Evolutionary conservation across 495 filamentous ascomycete species (phyloP), one percentile per base, ranked within the genome.

Genomic region (Hypoxylon crocopeplum): DNA sequence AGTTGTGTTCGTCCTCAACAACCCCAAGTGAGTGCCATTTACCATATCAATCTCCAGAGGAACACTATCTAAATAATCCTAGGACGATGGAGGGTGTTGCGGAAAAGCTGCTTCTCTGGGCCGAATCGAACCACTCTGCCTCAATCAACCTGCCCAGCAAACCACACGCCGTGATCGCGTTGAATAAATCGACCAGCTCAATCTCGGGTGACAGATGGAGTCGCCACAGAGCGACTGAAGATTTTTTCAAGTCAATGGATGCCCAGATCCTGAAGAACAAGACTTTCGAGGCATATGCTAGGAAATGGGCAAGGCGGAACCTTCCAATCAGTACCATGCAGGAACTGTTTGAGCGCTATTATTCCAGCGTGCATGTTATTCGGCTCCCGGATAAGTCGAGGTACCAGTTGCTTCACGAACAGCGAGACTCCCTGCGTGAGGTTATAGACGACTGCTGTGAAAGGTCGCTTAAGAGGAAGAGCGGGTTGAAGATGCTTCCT

Each of bases 1-100:
- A 8, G 60, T 81, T n/a, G 77, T 79, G 1, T 82, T 80, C 59
- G 77, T 79, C 1, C 56, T 76, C 3, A 33, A 59, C 1, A 75
- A 79, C 32, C 51, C 72, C 0, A 38, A 15, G 36, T 38, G 1
- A 38, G 36, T 6, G 3, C n/a, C 5, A 29, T 13, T 37, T 5
- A 15, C 25, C 8, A 37, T 15, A 2, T 10, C 32, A 37, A 37
- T 29, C 25, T 29, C 25, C 5, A 5, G 10, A 5, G 10, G 5
- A 10, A 34, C 6, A n/a, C 13, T 7, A 6, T 12, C 12, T 34
- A n/a, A 34, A 3, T 3, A 34, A 7, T n/a, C 32, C 5, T 34
- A 34, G 32, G 5, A 34, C 32, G 6, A 7, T 34, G 32, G 32
- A 34, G 32, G 32, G 13, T n/a, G 32, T 34, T n/a, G 32, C 32